Conservation (phyloP, 1,139 yeast species). For the Debaryomycetaceae sp. region DNA sequence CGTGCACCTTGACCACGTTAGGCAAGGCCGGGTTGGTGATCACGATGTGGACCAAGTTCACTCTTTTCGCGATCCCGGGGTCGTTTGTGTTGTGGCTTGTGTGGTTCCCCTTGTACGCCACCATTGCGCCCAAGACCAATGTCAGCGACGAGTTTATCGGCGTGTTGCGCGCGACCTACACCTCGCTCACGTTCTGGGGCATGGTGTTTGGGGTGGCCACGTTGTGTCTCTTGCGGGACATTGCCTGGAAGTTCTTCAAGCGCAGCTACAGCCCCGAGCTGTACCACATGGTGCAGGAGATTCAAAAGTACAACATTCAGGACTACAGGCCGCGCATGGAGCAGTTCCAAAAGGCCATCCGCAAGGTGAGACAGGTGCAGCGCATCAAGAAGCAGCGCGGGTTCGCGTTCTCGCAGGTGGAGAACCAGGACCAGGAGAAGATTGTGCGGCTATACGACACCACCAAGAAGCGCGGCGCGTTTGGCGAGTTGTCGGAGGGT, state of each 20-base stretch:
- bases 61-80: constrained; percentile 91
- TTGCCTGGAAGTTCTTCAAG: constrained; percentile 91
- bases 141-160: constrained; percentile 87
- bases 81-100: constrained; percentile 80
- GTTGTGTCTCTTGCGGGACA: constrained; percentile 79
- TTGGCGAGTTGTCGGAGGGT: constrained; percentile 41
- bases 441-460: constrained; percentile 94
- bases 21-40: constrained; percentile 94
- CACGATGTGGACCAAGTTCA: constrained; percentile 92
- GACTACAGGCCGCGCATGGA: constrained; percentile 94
- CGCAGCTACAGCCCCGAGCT: constrained; percentile 88
- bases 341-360: constrained; percentile 93
- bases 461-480: constrained; percentile 58
- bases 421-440: constrained; percentile 86
- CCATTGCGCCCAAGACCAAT: constrained; percentile 76
- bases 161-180: constrained; percentile 69
- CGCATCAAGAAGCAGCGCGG: constrained; percentile 98
- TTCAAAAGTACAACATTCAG: constrained; percentile 90
- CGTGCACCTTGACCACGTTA: constrained; percentile 82
- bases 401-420: constrained; percentile 95
- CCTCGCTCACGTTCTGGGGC: constrained; percentile 82
- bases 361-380: constrained; percentile 96
- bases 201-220: constrained; percentile 69
- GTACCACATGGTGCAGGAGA: constrained; percentile 94
- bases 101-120: constrained; percentile 83